phyloP scores from a whole-genome alignment of 208 protist species.

The Willaertia magna region DNA sequence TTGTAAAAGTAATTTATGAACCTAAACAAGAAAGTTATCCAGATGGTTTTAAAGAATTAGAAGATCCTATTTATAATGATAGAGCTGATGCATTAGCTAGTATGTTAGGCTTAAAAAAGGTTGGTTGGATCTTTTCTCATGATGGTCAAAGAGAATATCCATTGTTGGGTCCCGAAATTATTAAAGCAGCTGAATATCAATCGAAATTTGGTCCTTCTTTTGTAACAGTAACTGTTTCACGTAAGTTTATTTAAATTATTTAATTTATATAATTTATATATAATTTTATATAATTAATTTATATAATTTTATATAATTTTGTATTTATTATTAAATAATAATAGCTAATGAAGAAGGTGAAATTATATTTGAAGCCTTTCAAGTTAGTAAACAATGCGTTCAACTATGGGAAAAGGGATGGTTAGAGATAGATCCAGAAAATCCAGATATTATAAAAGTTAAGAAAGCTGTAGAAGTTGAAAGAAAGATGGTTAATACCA shows the following conservation, averaged over 20 bases:
- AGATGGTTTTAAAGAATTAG: not conserved
- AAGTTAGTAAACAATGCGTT: conserved; percentile 1
- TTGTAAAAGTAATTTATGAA: not conserved
- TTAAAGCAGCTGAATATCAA: not conserved
- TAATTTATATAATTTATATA: not conserved
- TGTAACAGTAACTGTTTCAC: not conserved
- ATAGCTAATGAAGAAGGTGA: not conserved
- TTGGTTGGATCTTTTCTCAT: conserved; percentile 8
- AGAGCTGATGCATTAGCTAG: not conserved
- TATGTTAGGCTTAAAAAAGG: not conserved
- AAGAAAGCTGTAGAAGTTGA: not conserved
- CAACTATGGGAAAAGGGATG: not conserved
- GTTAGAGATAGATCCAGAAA: not conserved
- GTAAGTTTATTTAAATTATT: not conserved
- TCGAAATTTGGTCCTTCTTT: not conserved
- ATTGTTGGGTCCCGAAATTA: not conserved
- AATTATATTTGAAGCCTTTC: not conserved
- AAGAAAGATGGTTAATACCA: not conserved
- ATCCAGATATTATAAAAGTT: not conserved
- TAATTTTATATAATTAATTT: too few relatives aligned
- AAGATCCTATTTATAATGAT: not conserved
- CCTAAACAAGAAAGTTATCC: not conserved
- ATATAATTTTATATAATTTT: too few relatives aligned
- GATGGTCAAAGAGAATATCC: not conserved
- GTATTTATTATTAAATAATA: too few relatives aligned